Base-by-base conservation (phyloP, 805 yeast genomes). In the Ogataea henricii region DNA sequence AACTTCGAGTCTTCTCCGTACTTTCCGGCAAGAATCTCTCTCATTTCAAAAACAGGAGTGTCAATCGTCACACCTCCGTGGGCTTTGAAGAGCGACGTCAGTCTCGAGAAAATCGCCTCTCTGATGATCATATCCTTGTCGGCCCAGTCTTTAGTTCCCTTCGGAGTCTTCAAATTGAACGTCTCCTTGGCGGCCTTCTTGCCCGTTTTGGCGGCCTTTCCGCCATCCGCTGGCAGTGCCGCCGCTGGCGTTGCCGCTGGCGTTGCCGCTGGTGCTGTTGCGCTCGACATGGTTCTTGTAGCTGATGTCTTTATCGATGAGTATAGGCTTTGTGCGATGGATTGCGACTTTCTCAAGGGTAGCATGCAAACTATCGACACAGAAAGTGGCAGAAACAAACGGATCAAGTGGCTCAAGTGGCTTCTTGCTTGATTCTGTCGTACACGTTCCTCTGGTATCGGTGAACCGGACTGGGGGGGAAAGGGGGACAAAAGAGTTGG, bases 41-140 rank as follows among this genome's bases (percentile, higher is more conserved):
- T 82, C 57, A 92, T 77, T 69, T 94, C 99, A 60, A 94, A 94
- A 4, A 94, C 99, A 6, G 99, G 99, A 1, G 99, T 94, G 67
- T 94, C 99, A 55, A 94, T 89, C 35, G 99, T 92, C 27, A 90
- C 96, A 69, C 95, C 99, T 53, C 99, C 99, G 69, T 94, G 99
- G 59, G 90, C 85, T 69, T 90, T 87, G 79, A 94, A 94, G 43
- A 94, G 69, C 1, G 72, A 60, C 13, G 91, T 80, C 52, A 94
- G 70, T 8, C 89, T 79, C 44, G 75, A 72, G 68, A 94, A 94
- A 51, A 94, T 79, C 33, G 87, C 94, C 60, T 88, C 92, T 69
- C 99, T 83, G 57, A 94, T 82, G 33, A 90, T 87, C 98, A 94
- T 94, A 67, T 94, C 99, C 66, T 87, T 86, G 61, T 94, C 99